Evolutionary conservation across 345 rosid genomes (phyloP).

Genomic region (Eucalyptus lansdowneana): DNA sequence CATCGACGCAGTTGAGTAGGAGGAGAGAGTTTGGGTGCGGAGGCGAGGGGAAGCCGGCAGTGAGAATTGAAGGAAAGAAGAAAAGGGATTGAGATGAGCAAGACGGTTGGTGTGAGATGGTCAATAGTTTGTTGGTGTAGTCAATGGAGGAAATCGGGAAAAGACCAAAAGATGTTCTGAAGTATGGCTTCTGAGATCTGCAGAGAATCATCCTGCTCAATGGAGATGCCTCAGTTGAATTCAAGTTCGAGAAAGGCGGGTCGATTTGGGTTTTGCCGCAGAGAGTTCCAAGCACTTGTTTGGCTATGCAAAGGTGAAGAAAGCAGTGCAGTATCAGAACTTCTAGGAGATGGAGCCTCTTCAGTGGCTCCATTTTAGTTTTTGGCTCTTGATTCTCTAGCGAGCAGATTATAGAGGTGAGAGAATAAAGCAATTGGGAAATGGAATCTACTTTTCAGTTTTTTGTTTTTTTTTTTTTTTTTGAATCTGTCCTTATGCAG

Average conservation of each 20-base stretch:
- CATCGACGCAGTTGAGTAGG: constrained; percentile 21
- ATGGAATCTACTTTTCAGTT: background rate
- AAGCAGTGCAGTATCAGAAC: constrained; percentile 2
- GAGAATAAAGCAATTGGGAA: background rate
- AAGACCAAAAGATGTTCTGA: constrained; percentile 37
- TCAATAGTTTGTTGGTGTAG: constrained; percentile 20
- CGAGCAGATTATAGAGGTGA: background rate
- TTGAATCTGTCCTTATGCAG: background rate
- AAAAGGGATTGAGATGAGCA: constrained; percentile 11
- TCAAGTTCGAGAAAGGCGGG: background rate
- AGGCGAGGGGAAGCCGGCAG: constrained; percentile 19
- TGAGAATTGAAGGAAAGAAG: constrained; percentile 21
- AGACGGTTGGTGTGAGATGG: constrained; percentile 15
- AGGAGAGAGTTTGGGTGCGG: constrained; percentile 11
- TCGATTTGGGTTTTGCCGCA: background rate
- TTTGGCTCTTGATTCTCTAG: background rate
- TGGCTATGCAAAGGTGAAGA: background rate
- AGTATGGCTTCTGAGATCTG: constrained; percentile 34
- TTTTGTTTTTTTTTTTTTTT: background rate
- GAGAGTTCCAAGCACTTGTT: background rate
- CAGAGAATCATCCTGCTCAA: constrained; percentile 19
- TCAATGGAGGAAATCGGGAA: constrained; percentile 32
- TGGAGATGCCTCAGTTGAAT: constrained; percentile 2
- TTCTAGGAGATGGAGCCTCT: constrained; percentile 2
- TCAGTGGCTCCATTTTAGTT: constrained; percentile 13